Conservation (phyloP, 2,329 filamentous ascomycete genomes). For the Trichoderma lentiforme region DNA sequence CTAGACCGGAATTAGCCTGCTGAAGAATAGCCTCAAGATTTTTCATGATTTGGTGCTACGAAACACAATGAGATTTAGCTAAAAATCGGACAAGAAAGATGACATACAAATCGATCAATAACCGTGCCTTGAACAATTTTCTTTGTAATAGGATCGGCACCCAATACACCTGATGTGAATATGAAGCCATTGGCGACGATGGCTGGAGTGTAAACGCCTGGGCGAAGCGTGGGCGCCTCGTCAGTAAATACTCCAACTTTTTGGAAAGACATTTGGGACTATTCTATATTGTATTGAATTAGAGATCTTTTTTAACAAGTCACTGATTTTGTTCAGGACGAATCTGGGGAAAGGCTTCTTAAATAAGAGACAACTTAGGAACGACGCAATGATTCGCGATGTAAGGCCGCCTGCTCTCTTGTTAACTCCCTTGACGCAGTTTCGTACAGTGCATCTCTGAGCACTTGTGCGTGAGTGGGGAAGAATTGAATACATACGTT, state of each 20-base stretch:
- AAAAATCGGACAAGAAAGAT: neutral
- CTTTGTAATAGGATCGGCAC: neutral
- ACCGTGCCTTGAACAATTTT: neutral
- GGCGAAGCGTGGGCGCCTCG: neutral
- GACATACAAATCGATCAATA: neutral
- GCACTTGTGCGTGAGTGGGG: neutral
- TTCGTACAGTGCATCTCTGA: neutral
- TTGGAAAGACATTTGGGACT: neutral
- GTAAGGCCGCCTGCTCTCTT: neutral
- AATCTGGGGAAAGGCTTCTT: neutral
- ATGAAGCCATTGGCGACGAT: neutral
- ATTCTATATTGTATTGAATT: neutral
- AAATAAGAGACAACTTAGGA: neutral
- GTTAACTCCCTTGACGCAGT: neutral
- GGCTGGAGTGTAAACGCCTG: neutral
- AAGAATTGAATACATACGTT: neutral
- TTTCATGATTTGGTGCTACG: neutral
- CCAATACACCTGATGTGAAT: neutral
- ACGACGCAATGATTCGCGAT: neutral
- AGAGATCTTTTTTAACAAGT: fast-evolving
- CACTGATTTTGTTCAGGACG: neutral
- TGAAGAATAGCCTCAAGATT: neutral
- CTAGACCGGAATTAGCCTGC: neutral
- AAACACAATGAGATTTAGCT: neutral
- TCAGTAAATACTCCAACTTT: neutral